A percentile compares a stretch with the other conserved stretches of the same genome.
Conservation (phyloP, 225 moss, liverwort and hornwort species). For the Marchantia polymorpha region DNA sequence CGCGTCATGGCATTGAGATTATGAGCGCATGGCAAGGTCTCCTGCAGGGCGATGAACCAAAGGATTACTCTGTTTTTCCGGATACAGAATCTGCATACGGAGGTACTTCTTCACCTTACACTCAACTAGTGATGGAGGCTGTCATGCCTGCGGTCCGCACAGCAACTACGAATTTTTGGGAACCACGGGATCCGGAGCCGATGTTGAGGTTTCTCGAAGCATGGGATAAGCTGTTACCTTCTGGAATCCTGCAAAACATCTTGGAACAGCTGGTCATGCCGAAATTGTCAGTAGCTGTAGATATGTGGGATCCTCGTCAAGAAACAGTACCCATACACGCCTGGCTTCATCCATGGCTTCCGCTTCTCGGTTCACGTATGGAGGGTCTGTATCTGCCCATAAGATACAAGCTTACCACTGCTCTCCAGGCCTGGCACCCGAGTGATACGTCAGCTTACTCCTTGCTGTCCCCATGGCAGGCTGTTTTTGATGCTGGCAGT, state of each 20-base stretch:
- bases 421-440: conserved; percentile 89
- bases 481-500: conserved; percentile 83
- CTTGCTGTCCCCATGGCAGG: conserved; percentile 92
- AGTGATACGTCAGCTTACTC: conserved; percentile 82
- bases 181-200: conserved; percentile 89
- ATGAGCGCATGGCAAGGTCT: conserved; percentile 68
- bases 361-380: conserved; percentile 76
- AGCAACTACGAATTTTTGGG: conserved; percentile 73
- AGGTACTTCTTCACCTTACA: conserved; percentile 56
- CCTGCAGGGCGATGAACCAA: conserved; percentile 64
- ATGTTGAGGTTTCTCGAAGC: conserved; percentile 76
- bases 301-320: conserved; percentile 85
- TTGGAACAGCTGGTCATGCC: conserved; percentile 84
- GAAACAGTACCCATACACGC: conserved; percentile 95
- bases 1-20: conserved; percentile 65
- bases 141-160: conserved; percentile 68
- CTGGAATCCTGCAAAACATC: conserved; percentile 62
- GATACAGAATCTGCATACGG: conserved; percentile 47
- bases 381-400: conserved; percentile 88
- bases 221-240: conserved; percentile 88
- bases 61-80: conserved; percentile 64
- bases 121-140: conserved; percentile 75
- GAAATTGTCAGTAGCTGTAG: conserved; percentile 78
- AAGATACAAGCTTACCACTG: conserved; percentile 71
- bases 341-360: conserved; percentile 98